Conservation (phyloP, 2,329 filamentous ascomycete species). For the Colletotrichum costaricense region DNA sequence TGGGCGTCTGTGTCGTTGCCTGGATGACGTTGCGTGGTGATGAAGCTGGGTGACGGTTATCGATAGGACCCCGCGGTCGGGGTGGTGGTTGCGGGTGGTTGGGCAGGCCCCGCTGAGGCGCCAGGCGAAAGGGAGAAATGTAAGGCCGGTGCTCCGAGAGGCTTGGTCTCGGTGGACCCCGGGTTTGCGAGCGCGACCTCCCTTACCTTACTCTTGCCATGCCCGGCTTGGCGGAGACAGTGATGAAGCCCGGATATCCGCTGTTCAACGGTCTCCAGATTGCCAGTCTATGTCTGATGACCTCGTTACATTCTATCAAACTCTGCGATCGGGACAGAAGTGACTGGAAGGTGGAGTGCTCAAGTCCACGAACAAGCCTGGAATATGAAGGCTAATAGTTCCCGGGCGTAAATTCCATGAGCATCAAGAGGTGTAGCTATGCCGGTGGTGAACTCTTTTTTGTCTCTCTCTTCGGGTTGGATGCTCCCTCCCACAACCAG, state of each 20-base stretch:
- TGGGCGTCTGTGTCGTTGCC: background rate
- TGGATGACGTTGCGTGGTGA: background rate
- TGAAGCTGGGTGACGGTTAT: conserved; percentile 12
- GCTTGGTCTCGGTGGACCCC: background rate
- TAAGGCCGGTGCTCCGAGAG: background rate
- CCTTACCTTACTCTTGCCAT: background rate
- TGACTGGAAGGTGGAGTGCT: too few relatives aligned
- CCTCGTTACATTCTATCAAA: background rate
- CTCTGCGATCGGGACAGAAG: too few relatives aligned
- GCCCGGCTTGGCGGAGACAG: background rate
- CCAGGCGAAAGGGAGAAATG: background rate
- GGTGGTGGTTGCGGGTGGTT: background rate
- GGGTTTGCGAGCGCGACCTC: background rate
- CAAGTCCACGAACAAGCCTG: too few relatives aligned
- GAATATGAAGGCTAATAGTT: too few relatives aligned
- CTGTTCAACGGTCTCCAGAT: background rate
- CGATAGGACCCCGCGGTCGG: conserved; percentile 28
- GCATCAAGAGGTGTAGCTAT: too few relatives aligned
- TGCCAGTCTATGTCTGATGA: background rate
- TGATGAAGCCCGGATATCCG: background rate
- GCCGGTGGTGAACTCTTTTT: too few relatives aligned
- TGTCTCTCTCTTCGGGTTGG: too few relatives aligned
- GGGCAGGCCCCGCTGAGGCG: too few relatives aligned
- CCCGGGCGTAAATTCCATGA: too few relatives aligned
- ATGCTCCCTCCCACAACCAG: too few relatives aligned